Base-by-base conservation (phyloP, 805 yeast genomes). In the Suhomyces faveliae region DNA sequence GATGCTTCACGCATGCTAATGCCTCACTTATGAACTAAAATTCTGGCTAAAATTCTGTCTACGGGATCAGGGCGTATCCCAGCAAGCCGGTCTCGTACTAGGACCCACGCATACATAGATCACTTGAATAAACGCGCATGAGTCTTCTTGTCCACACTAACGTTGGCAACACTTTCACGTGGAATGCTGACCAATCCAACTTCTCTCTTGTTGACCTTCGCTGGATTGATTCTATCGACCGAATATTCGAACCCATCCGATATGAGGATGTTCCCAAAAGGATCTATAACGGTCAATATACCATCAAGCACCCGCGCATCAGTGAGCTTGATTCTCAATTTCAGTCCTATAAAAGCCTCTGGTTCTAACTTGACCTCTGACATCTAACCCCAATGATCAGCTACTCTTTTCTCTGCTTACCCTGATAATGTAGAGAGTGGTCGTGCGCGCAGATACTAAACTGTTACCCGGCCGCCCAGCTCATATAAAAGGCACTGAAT, bases 201-300 rank as follows among this genome's bases (percentile, higher is more conserved):
- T 38, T 58, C 63, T 47, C 67, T 40, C 27, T 50, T 48, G 46
- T 66, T 71, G 12, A 42, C n/a, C 11, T 47, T 51, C 3, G 51
- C 41, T 2, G 52, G 43, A 40, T 62, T 52, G 15, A 70, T 43
- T 39, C 50, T 57, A 47, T 68, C 74, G 3, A 33, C 45, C 0
- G 71, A 61, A 11, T 61, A 63, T 48, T 73, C 78, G 41, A 46
- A 56, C 5, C 64, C 68, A 45, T 70, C 62, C n/a, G 68, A 59
- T 42, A 73, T 45, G 10, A 73, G 57, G 40, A 73, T 48, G 51
- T 73, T 71, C 3, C 78, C 78, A 56, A 70, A 73, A 1, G 76
- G 75, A 50, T 73, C 78, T 12, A 72, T 63, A 1, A 65, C 76
- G 0, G 74, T 64, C 41, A 73, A 58, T 2, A 66, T 51, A 1